A percentile compares a stretch with the other conserved stretches of the same genome.
Evolutionary conservation across 2,329 filamentous ascomycete genomes (phyloP).

Genomic region (Capronia americana): DNA sequence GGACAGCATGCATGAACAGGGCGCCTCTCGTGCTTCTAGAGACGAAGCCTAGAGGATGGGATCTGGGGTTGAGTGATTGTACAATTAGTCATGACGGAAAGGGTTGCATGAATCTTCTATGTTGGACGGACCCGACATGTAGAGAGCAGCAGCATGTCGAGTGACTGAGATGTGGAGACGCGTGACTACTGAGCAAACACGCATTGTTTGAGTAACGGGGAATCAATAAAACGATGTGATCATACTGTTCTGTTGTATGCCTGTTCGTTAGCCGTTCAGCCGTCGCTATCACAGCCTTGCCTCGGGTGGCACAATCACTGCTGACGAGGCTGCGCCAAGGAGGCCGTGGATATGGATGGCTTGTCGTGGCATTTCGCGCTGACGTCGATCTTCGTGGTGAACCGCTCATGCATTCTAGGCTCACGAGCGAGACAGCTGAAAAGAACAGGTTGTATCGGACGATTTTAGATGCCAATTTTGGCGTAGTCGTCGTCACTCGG

Average conservation of each 20-base stretch:
- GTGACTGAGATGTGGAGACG: background rate
- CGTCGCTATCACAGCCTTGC: background rate
- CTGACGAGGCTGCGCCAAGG: slow-evolving; percentile 26
- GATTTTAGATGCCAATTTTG: background rate
- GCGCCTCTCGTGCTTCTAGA: slow-evolving; percentile 1
- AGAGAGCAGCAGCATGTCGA: background rate
- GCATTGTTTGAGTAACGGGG: background rate
- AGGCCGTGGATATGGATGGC: background rate
- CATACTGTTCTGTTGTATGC: background rate
- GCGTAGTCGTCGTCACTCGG: slow-evolving; percentile 1
- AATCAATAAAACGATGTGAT: background rate
- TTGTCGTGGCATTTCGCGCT: slow-evolving; percentile 5
- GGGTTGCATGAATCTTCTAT: slow-evolving; percentile 2
- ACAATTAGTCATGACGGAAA: slow-evolving; percentile 33
- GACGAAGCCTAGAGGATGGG: slow-evolving; percentile 7
- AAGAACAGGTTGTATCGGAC: background rate
- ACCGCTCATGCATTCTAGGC: background rate
- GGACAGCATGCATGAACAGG: slow-evolving; percentile 25
- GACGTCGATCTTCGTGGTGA: slow-evolving; percentile 18
- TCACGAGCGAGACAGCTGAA: background rate
- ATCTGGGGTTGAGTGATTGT: slow-evolving; percentile 12
- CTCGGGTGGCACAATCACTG: background rate
- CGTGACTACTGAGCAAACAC: slow-evolving; percentile 2
- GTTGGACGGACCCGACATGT: background rate
- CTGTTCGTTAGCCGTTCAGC: background rate